Evolutionary conservation across 228 moss, liverwort and hornwort genomes (phyloP).

Genomic region (Sphagnum fallax): DNA sequence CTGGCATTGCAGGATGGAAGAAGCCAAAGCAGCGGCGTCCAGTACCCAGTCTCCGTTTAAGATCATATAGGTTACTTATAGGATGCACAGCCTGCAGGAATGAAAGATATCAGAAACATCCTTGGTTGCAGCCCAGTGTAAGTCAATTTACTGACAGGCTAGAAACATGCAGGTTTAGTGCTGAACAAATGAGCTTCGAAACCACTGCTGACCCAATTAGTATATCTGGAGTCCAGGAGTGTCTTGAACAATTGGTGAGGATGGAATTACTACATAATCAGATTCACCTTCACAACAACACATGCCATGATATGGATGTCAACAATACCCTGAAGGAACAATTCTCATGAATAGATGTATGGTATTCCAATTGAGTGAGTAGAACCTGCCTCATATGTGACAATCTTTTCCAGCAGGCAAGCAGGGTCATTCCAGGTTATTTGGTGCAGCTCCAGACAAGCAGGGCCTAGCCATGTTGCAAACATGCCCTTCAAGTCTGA

Average conservation of each 20-base stretch:
- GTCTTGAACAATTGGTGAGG: neutral
- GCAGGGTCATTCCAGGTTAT: constrained; percentile 91
- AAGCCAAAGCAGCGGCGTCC: constrained; percentile 95
- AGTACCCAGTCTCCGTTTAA: constrained; percentile 79
- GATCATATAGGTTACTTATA: constrained; percentile 84
- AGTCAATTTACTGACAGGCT: neutral
- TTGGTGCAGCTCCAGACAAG: constrained; percentile 82
- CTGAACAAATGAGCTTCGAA: too few species aligned
- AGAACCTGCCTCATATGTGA: constrained; percentile 69
- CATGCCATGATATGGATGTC: neutral
- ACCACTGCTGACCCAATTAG: too few species aligned
- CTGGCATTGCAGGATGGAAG: constrained; percentile 93
- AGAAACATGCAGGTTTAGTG: neutral
- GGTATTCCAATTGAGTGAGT: too few species aligned
- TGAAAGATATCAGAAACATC: constrained; percentile 1
- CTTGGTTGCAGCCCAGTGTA: neutral
- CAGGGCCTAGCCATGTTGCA: constrained; percentile 89
- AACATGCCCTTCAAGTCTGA: constrained; percentile 81
- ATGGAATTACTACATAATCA: neutral
- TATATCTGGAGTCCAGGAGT: neutral
- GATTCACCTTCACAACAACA: neutral
- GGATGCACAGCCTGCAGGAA: constrained; percentile 87
- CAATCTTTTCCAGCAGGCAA: constrained; percentile 86
- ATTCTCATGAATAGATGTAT: too few species aligned
- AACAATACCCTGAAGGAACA: neutral